phyloP scores from a whole-genome alignment of 139 green algal genomes.

The Coccomyxa sp. region DNA sequence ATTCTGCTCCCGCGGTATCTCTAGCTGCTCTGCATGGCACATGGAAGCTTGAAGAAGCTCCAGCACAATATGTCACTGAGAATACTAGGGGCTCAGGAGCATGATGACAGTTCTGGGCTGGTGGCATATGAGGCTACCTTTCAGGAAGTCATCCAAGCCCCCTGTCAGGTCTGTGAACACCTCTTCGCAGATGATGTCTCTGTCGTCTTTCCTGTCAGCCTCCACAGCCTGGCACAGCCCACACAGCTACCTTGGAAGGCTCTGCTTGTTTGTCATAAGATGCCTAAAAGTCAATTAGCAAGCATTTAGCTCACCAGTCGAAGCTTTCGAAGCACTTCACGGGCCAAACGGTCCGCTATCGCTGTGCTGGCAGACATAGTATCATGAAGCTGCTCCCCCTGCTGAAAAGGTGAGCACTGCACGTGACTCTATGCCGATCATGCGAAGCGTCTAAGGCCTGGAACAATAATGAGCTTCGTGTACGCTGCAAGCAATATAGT shows the following conservation, averaged over 20 bases:
- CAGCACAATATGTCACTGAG: no score
- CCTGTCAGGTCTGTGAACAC: conserved; percentile 82
- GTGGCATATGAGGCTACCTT: conserved; percentile 15
- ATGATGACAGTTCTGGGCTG: neutral
- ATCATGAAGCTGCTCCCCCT: neutral
- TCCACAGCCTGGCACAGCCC: conserved; percentile 33
- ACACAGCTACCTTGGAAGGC: neutral
- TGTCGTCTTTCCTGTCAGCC: conserved; percentile 64
- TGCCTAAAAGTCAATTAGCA: neutral
- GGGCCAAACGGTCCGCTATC: conserved; percentile 22
- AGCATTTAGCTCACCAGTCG: conserved; percentile 33
- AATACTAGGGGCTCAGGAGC: neutral
- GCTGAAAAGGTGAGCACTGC: neutral
- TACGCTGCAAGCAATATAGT: conserved; percentile 26
- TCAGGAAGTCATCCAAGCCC: conserved; percentile 47
- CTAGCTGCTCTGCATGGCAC: conserved; percentile 12
- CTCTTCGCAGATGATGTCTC: conserved; percentile 71
- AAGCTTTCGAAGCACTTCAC: conserved; percentile 63
- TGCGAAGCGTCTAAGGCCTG: conserved; percentile 28
- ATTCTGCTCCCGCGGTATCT: neutral
- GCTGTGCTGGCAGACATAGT: neutral
- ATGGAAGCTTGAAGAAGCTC: neutral
- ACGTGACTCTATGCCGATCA: conserved; percentile 12
- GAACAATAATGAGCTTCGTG: conserved; percentile 37
- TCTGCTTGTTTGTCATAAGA: neutral